These are phyloP conservation scores for Alternaria sp. DNA, from an alignment of 2,329 filamentous ascomycete genomes.

Conservation along the genomic window DNA sequence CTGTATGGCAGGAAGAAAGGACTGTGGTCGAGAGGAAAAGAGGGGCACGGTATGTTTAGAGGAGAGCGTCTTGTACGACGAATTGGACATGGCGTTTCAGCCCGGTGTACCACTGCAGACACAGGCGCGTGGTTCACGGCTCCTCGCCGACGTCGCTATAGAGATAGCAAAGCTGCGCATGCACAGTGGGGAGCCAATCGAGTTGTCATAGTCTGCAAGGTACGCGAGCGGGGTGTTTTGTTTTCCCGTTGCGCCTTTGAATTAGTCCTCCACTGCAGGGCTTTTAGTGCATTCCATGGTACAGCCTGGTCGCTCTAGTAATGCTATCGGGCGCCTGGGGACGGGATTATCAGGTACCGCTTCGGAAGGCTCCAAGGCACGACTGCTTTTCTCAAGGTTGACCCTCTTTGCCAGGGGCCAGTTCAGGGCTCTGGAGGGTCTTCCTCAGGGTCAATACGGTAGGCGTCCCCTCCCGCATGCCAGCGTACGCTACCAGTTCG, in stretches of 20 bases:
- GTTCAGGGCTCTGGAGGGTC: background rate
- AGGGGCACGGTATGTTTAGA: conserved; percentile 4
- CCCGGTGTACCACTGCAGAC: conserved; percentile 11
- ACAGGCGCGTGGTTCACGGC: conserved; percentile 10
- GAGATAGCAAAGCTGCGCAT: conserved; percentile 7
- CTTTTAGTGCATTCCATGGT: background rate
- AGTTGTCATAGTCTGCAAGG: conserved; percentile 3
- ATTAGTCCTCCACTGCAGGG: conserved; percentile 8
- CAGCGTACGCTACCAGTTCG: background rate
- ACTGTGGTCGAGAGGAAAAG: conserved; percentile 6
- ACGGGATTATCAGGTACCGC: background rate
- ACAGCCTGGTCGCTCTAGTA: background rate
- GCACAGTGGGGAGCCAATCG: background rate
- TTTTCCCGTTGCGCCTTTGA: background rate
- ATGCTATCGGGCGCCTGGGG: background rate
- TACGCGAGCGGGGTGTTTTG: conserved; percentile 7
- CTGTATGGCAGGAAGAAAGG: conserved; percentile 7
- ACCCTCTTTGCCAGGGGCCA: background rate
- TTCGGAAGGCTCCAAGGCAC: background rate
- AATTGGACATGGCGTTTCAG: conserved; percentile 10
- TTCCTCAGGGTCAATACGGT: background rate
- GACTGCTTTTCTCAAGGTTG: conserved; percentile 4
- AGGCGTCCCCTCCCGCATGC: background rate
- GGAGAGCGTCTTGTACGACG: conserved; percentile 9
- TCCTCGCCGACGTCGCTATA: conserved; percentile 16